These are phyloP conservation scores for Coemansia guatemalensis DNA, from an alignment of 192 early-diverging fungal genomes.

Conservation along the genomic window DNA sequence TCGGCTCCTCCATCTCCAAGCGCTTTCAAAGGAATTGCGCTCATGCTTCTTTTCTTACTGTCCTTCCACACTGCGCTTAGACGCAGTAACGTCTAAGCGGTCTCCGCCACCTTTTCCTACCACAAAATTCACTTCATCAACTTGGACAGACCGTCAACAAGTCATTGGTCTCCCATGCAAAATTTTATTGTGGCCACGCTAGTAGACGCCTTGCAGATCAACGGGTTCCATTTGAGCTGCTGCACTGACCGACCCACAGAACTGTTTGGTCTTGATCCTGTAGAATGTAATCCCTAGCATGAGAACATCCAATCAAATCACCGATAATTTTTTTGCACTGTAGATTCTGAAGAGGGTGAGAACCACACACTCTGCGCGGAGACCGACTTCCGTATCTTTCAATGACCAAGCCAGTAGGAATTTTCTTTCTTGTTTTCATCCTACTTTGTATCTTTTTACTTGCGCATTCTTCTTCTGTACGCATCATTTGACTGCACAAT, in stretches of 20 bases:
- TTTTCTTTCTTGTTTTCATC: background rate
- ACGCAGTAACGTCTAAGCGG: background rate
- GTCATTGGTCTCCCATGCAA: too few species aligned
- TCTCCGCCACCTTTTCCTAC: background rate
- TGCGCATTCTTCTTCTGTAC: background rate
- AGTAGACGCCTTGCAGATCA: background rate
- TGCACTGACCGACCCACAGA: background rate
- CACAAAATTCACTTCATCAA: background rate
- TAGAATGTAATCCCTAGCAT: background rate
- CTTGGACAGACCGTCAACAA: background rate
- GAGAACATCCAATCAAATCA: background rate
- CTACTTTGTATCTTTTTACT: background rate
- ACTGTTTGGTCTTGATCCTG: background rate
- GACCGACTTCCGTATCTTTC: too few species aligned
- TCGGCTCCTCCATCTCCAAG: background rate
- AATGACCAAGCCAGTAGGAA: background rate
- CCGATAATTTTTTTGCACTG: background rate
- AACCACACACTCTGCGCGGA: too few species aligned
- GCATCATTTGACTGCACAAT: background rate
- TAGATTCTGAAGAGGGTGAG: background rate
- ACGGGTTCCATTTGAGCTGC: background rate
- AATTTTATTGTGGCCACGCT: too few species aligned
- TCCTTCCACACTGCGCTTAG: background rate
- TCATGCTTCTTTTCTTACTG: conserved; percentile 3
- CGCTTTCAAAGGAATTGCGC: background rate